Conservation (phyloP, 495 filamentous ascomycete genomes). For the Achaetomiella virescens region DNA sequence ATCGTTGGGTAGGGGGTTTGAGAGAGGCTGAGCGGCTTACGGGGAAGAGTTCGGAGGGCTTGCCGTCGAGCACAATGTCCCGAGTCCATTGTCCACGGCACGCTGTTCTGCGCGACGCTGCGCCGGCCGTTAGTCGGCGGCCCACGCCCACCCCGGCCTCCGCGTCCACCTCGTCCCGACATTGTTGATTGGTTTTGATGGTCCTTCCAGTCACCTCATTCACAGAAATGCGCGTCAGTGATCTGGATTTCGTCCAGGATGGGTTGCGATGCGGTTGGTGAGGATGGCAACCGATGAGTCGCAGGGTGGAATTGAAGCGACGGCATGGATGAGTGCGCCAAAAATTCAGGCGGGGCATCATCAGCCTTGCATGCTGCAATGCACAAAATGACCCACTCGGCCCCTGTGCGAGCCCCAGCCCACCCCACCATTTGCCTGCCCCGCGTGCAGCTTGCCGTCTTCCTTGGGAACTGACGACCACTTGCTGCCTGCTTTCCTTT, state of each 20-base stretch:
- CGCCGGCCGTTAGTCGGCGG: constrained; percentile 19
- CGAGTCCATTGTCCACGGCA: constrained; percentile 30
- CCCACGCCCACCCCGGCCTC: constrained; percentile 30
- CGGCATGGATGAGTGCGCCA: no score
- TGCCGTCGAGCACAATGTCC: constrained; percentile 32
- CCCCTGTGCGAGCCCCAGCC: no score
- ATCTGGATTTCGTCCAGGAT: neutral
- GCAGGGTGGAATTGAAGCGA: no score
- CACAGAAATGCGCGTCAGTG: no score
- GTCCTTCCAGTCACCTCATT: neutral
- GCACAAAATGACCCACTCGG: no score
- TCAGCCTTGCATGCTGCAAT: no score
- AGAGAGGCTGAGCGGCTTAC: constrained; percentile 17
- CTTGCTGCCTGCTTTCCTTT: no score
- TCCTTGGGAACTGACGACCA: no score
- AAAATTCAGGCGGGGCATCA: no score
- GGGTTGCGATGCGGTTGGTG: neutral
- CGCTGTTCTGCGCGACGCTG: constrained; percentile 21
- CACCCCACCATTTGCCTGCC: no score
- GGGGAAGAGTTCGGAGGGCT: constrained; percentile 39
- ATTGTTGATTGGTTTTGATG: neutral
- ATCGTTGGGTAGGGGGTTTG: neutral
- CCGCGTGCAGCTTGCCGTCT: no score
- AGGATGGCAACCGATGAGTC: no score
- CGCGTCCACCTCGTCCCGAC: constrained; percentile 32